Conservation (phyloP, 495 filamentous ascomycete species). For the Melanomma pulvis-pyrius region DNA sequence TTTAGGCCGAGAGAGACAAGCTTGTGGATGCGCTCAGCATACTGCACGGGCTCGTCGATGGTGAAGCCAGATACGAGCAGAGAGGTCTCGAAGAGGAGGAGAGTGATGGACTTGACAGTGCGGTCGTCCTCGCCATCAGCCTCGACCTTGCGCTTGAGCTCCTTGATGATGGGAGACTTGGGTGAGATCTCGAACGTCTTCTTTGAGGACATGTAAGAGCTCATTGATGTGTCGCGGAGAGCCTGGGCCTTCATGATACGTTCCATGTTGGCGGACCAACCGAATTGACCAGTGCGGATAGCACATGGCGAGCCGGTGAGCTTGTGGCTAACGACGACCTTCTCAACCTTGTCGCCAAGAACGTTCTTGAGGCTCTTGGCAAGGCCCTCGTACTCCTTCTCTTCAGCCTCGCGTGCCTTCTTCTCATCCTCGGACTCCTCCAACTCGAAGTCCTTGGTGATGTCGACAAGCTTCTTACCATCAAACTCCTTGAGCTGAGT, state of each 20-base stretch:
- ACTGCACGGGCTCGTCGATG: conserved; percentile 96
- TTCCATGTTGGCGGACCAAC: conserved; percentile 99
- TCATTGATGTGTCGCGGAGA: conserved; percentile 99
- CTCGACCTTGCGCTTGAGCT: conserved; percentile 97
- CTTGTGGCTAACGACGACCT: conserved; percentile 99
- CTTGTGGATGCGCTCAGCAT: conserved; percentile 99
- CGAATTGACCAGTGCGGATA: conserved; percentile 99
- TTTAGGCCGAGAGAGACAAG: conserved; percentile 95
- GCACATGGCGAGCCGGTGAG: conserved; percentile 92
- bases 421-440: conserved; percentile 99
- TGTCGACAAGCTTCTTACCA: conserved; percentile 99
- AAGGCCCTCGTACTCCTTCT: conserved; percentile 94
- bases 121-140: conserved; percentile 95
- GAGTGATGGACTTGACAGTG: conserved; percentile 97
- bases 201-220: conserved; percentile 99
- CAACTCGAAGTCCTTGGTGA: conserved; percentile 99
- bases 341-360: conserved; percentile 99
- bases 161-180: conserved; percentile 95
- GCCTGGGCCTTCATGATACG: conserved; percentile 99
- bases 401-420: conserved; percentile 90
- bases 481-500: conserved; percentile 99
- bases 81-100: conserved; percentile 97
- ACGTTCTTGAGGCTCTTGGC: conserved; percentile 98
- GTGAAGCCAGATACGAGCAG: conserved; percentile 98
- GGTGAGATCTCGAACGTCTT: conserved; percentile 99